These are phyloP conservation scores for Nyssa sinensis DNA, from an alignment of 148 eudicot species.

Conservation along the genomic window DNA sequence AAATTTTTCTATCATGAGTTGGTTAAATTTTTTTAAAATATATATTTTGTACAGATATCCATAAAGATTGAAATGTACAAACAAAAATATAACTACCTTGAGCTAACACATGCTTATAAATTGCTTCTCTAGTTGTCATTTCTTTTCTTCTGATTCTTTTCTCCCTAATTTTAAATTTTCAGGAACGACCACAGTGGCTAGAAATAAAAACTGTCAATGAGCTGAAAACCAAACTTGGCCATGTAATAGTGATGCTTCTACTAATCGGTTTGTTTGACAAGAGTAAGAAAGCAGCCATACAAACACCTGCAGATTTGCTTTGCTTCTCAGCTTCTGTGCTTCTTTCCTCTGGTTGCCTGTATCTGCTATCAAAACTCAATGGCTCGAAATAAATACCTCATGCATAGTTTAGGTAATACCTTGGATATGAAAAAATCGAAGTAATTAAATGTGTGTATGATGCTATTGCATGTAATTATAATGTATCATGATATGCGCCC, in stretches of 20 bases:
- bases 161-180: conserved; percentile 25
- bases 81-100: background rate
- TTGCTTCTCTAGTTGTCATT: background rate
- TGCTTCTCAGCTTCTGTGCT: conserved; percentile 90
- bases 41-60: too few species aligned
- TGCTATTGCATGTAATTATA: too few species aligned
- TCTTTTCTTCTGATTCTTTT: background rate
- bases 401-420: background rate
- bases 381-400: conserved; percentile 29
- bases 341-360: conserved; percentile 79
- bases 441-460: too few species aligned
- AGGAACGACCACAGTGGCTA: conserved; percentile 93
- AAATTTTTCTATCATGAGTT: too few species aligned
- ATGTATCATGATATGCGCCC: too few species aligned
- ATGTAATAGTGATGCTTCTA: conserved; percentile 92
- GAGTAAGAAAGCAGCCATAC: conserved; percentile 70
- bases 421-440: too few species aligned
- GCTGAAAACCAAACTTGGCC: conserved; percentile 94
- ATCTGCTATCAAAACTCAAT: conserved; percentile 75
- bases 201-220: conserved; percentile 76
- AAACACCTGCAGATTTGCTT: conserved; percentile 71
- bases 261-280: conserved; percentile 87
- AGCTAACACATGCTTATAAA: background rate
- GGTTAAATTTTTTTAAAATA: too few species aligned
- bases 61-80: background rate